Conservation (phyloP, 371 early-diverging fungal species). For the Mortierella sp. region DNA sequence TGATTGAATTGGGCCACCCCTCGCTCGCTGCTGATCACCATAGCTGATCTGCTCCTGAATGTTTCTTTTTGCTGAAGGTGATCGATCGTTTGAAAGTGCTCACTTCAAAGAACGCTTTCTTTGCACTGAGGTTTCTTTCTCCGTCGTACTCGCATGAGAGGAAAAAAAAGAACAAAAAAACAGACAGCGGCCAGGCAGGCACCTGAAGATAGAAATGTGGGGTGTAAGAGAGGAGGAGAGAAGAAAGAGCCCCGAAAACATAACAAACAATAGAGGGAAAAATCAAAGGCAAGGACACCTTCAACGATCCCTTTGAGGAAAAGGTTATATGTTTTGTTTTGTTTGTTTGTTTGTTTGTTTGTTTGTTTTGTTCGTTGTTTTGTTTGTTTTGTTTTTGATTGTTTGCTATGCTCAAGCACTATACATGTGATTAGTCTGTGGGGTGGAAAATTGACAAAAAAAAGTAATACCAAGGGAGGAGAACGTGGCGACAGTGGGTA, state of each 20-base stretch:
- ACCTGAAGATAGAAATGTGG: background rate
- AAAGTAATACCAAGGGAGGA: background rate
- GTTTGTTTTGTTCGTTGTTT: background rate
- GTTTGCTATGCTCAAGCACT: background rate
- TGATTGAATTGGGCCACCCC: background rate
- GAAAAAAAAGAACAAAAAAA: background rate
- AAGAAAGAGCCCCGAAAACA: background rate
- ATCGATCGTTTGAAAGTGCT: conserved; percentile 1
- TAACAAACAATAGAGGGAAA: background rate
- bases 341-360: background rate
- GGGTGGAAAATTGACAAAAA: background rate
- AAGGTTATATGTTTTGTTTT: background rate
- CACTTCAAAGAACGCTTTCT: background rate
- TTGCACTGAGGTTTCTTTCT: background rate
- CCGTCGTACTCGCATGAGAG: conserved; percentile 8
- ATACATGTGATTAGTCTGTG: background rate
- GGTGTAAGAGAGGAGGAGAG: background rate
- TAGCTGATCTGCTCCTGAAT: background rate
- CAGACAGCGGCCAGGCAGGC: background rate
- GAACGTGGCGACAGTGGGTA: background rate
- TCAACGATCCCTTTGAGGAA: background rate
- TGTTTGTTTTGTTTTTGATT: background rate
- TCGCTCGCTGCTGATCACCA: background rate
- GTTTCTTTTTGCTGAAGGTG: background rate
- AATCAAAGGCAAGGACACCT: background rate